phyloP scores from a whole-genome alignment of 441 rosid genomes.

The Capsella rubella region DNA sequence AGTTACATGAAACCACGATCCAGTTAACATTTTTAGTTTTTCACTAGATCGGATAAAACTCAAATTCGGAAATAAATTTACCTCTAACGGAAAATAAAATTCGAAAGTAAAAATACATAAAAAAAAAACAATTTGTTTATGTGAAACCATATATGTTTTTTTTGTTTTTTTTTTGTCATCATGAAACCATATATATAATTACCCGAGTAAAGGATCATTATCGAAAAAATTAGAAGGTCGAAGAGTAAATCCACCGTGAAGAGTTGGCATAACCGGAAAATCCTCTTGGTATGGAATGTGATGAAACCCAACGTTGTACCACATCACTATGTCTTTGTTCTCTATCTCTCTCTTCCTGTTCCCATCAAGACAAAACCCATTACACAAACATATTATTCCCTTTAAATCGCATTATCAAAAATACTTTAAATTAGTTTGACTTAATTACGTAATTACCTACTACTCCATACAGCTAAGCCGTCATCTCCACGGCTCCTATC shows the following conservation, averaged over 20 bases:
- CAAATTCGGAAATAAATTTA: too few relatives aligned
- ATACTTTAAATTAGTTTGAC: too few relatives aligned
- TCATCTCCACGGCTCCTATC: slow-evolving; percentile 83
- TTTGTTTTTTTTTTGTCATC: too few relatives aligned
- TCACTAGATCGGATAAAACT: too few relatives aligned
- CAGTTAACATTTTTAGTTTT: too few relatives aligned
- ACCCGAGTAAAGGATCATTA: slow-evolving; percentile 52
- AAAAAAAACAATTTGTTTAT: too few relatives aligned
- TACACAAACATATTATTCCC: background rate
- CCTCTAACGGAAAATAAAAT: too few relatives aligned
- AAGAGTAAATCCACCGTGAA: slow-evolving; percentile 67
- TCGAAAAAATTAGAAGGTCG: slow-evolving; percentile 73
- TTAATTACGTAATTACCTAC: slow-evolving; percentile 48
- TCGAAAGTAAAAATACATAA: too few relatives aligned
- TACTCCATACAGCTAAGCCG: slow-evolving; percentile 74
- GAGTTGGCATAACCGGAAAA: slow-evolving; percentile 75
- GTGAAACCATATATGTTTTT: too few relatives aligned
- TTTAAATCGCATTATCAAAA: too few relatives aligned
- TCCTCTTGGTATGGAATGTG: slow-evolving; percentile 84
- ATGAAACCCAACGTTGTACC: slow-evolving; percentile 82
- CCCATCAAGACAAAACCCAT: background rate
- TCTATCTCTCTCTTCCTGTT: slow-evolving; percentile 74
- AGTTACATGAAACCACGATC: too few relatives aligned
- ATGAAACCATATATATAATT: too few relatives aligned
- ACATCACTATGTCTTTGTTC: slow-evolving; percentile 74